Percentiles rank a stretch among this genome's conserved stretches.
phyloP scores from a whole-genome alignment of 108 stramenopile genomes.

The Pinguiococcus pyrenoidosus region DNA sequence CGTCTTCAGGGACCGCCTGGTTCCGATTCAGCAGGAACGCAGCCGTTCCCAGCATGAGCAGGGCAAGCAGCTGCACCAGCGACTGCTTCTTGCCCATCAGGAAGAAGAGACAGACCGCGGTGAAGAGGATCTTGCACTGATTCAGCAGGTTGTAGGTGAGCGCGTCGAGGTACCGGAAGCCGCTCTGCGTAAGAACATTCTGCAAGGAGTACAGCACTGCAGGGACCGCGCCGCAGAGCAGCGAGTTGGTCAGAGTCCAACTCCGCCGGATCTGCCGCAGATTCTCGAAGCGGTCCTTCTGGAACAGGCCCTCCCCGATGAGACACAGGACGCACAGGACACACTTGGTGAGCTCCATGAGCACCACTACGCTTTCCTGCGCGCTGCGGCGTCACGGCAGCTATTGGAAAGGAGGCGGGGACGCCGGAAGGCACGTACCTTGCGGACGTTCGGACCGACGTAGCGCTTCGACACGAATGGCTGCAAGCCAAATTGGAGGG shows the following conservation, averaged over 20 bases:
- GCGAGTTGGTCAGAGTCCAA: background rate
- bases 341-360: conserved; percentile 35
- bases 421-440: conserved; percentile 7
- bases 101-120: conserved; percentile 76
- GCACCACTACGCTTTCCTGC: conserved; percentile 53
- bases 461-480: conserved; percentile 59
- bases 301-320: too few species aligned
- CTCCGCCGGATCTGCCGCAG: background rate
- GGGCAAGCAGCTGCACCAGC: conserved; percentile 56
- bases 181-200: conserved; percentile 66
- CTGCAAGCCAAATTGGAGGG: conserved; percentile 79
- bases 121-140: conserved; percentile 83
- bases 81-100: conserved; percentile 70
- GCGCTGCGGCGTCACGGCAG: too few species aligned
- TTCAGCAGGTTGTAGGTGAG: conserved; percentile 86
- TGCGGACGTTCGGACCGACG: conserved; percentile 37
- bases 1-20: background rate
- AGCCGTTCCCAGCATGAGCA: conserved; percentile 56
- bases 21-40: conserved; percentile 40
- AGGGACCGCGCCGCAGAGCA: conserved; percentile 48
- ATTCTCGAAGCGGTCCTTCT: background rate
- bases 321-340: background rate
- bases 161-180: conserved; percentile 77
- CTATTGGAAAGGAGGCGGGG: background rate
- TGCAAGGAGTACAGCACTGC: conserved; percentile 76